Evolutionary conservation across 352 stramenopile genomes (phyloP).

Genomic region (Phytophthora tentaculata): DNA sequence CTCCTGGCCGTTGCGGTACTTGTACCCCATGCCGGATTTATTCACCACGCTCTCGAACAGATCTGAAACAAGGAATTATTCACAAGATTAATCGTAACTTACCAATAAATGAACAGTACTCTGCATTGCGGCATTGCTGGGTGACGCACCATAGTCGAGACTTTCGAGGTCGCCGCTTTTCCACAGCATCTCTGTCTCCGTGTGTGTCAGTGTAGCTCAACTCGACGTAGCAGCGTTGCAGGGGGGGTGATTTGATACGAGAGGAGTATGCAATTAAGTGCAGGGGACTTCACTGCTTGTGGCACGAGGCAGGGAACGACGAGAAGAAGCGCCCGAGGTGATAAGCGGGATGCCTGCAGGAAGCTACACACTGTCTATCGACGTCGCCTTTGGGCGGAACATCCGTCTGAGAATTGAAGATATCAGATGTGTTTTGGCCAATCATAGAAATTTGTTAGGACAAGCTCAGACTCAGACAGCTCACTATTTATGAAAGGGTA

Average conservation of each 20-base stretch:
- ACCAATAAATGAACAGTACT: background rate
- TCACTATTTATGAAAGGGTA: background rate
- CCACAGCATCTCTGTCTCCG: slow-evolving; percentile 54
- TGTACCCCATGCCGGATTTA: slow-evolving; percentile 84
- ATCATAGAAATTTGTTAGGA: too few relatives aligned
- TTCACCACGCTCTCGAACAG: slow-evolving; percentile 90
- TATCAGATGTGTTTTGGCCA: slow-evolving; percentile 25
- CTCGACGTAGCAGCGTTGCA: slow-evolving; percentile 2
- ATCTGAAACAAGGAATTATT: slow-evolving; percentile 44
- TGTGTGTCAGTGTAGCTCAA: slow-evolving; percentile 18
- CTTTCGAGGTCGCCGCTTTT: slow-evolving; percentile 76
- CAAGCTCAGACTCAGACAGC: too few relatives aligned
- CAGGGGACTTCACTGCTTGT: background rate
- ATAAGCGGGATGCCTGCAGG: slow-evolving; percentile 7
- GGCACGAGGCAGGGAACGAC: background rate
- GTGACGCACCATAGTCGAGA: slow-evolving; percentile 76
- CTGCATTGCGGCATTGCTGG: slow-evolving; percentile 4
- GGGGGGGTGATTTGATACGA: background rate
- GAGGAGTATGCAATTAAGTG: slow-evolving; percentile 2
- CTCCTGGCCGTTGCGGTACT: slow-evolving; percentile 83
- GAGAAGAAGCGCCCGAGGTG: background rate
- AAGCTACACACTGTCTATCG: slow-evolving; percentile 1
- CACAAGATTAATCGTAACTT: slow-evolving; percentile 1
- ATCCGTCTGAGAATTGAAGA: slow-evolving; percentile 21
- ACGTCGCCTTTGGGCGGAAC: slow-evolving; percentile 9